These are phyloP conservation scores for Aaosphaeria pasadenensis DNA, from an alignment of 2,329 filamentous ascomycete species.

Conservation along the genomic window DNA sequence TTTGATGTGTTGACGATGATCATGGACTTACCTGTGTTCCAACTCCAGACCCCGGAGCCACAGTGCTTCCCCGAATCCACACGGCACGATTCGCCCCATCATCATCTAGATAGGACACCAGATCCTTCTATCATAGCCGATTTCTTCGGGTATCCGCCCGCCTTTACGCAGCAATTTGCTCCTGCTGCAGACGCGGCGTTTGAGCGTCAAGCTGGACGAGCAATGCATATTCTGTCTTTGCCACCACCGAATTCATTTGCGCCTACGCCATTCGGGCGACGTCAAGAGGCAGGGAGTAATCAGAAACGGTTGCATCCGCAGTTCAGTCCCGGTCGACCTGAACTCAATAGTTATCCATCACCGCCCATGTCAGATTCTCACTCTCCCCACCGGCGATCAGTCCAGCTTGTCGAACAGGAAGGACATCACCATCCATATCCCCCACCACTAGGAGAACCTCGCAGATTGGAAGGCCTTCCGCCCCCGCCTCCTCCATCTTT, in stretches of 20 bases:
- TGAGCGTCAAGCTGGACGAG: slow-evolving; percentile 35
- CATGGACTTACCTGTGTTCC: slow-evolving; percentile 28
- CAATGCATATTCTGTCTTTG: slow-evolving; percentile 42
- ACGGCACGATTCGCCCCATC: slow-evolving; percentile 15
- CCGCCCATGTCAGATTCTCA: slow-evolving; percentile 52
- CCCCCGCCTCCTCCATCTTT: slow-evolving; percentile 23
- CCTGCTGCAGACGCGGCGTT: slow-evolving; percentile 33
- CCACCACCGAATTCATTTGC: slow-evolving; percentile 35
- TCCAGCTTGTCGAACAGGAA: slow-evolving; percentile 31
- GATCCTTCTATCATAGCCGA: slow-evolving; percentile 10
- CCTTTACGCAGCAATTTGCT: slow-evolving; percentile 25
- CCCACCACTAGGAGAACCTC: slow-evolving; percentile 17
- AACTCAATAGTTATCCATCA: slow-evolving; percentile 44
- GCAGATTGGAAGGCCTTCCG: slow-evolving; percentile 19
- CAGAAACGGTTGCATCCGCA: slow-evolving; percentile 31
- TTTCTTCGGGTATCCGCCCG: slow-evolving; percentile 15
- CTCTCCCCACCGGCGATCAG: slow-evolving; percentile 39
- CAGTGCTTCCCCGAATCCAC: slow-evolving; percentile 17
- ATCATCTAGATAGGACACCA: slow-evolving; percentile 12
- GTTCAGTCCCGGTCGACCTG: slow-evolving; percentile 35
- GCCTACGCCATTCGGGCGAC: slow-evolving; percentile 36
- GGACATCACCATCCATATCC: slow-evolving; percentile 25
- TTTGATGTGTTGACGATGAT: slow-evolving; percentile 7
- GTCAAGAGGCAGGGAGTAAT: slow-evolving; percentile 32
- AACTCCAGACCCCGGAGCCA: slow-evolving; percentile 27